These are phyloP conservation scores for Sporothrix inflata DNA, from an alignment of 2,329 filamentous ascomycete species.

Conservation along the genomic window DNA sequence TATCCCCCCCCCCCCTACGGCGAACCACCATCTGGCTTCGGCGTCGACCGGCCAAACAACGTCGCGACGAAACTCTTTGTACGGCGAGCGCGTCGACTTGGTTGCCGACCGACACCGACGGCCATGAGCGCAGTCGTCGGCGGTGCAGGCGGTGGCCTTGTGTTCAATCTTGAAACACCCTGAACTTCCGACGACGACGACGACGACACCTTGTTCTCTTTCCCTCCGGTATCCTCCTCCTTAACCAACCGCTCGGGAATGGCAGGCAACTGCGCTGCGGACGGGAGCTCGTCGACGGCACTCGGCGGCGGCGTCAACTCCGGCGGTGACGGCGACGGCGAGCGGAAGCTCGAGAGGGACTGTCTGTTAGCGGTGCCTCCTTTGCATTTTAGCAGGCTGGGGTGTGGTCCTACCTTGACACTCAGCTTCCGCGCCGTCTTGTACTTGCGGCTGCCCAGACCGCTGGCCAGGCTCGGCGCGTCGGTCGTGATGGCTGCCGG, in stretches of 20 bases:
- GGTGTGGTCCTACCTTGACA: slow-evolving; percentile 40
- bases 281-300: background rate
- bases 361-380: background rate
- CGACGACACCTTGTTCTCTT: background rate
- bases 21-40: slow-evolving; percentile 32
- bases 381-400: background rate
- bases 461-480: slow-evolving; percentile 22
- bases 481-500: slow-evolving; percentile 25
- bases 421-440: slow-evolving; percentile 43
- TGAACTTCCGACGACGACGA: background rate
- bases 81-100: slow-evolving; percentile 35
- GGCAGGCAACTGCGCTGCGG: slow-evolving; percentile 11
- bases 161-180: background rate
- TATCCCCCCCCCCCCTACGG: background rate
- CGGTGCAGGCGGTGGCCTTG: slow-evolving; percentile 27
- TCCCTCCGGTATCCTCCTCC: background rate
- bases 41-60: slow-evolving; percentile 46
- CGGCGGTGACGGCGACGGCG: slow-evolving; percentile 20
- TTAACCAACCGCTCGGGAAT: slow-evolving; percentile 30
- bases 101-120: slow-evolving; percentile 1
- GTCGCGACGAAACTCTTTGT: slow-evolving; percentile 54
- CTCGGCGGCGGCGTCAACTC: background rate
- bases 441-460: slow-evolving; percentile 27
- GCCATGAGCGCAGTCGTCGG: background rate
- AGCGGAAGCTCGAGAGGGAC: slow-evolving; percentile 31